These are phyloP conservation scores for Paulownia fortunei DNA, from an alignment of 257 asterid genomes.

Conservation along the genomic window DNA sequence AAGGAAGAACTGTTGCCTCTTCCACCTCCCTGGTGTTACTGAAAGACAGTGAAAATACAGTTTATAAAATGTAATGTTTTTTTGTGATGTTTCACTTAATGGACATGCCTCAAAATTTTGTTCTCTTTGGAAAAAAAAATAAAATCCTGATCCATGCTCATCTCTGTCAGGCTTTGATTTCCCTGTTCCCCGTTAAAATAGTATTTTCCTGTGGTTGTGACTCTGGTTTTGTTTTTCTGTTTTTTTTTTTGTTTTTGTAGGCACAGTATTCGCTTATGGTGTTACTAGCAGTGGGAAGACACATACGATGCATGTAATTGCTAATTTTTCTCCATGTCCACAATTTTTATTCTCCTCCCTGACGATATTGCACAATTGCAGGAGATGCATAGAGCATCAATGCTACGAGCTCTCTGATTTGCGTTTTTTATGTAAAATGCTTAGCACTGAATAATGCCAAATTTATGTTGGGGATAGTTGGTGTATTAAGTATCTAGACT, in stretches of 20 bases:
- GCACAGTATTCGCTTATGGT: conserved; percentile 87
- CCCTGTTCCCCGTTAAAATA: not conserved
- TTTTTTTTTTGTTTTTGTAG: conserved; percentile 43
- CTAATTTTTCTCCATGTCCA: conserved; percentile 10
- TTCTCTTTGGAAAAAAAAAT: not conserved
- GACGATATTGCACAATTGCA: not conserved
- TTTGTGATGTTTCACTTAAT: not conserved
- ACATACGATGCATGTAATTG: conserved; percentile 86
- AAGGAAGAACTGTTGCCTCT: not conserved
- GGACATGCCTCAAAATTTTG: conserved; percentile 13
- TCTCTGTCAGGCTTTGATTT: not conserved
- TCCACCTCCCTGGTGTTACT: not conserved
- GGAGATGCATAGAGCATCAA: not conserved
- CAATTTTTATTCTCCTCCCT: conserved; percentile 12
- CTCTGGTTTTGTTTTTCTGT: conserved; percentile 16
- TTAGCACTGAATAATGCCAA: not conserved
- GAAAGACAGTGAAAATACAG: not conserved
- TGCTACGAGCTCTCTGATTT: conserved; percentile 13
- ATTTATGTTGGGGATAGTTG: not conserved
- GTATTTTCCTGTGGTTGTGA: conserved; percentile 26
- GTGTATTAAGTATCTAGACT: not conserved
- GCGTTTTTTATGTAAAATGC: not conserved
- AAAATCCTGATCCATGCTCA: conserved; percentile 25
- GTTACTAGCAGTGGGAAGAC: conserved; percentile 95
- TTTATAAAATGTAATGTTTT: not conserved